Conservation (phyloP, 1,139 yeast species). For the Saccharomyces hybrid region DNA sequence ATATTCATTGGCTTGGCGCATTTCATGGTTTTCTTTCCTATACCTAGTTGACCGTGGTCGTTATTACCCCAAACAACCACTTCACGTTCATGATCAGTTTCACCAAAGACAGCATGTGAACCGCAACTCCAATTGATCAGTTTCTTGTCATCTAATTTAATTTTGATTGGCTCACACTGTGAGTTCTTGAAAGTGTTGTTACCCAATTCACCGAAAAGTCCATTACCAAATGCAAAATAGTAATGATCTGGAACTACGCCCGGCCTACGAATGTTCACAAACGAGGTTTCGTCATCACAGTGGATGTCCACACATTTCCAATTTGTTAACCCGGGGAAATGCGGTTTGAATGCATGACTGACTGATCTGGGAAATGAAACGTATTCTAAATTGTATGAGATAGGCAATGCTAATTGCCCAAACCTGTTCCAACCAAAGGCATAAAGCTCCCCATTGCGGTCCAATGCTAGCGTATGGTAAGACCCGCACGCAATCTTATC, state of each 20-base stretch:
- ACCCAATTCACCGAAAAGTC: conserved; percentile 84
- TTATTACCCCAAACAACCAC: conserved; percentile 80
- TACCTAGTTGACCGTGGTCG: conserved; percentile 75
- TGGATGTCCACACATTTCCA: conserved; percentile 42
- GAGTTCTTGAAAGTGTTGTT: conserved; percentile 69
- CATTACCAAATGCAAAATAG: conserved; percentile 70
- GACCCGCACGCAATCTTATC: conserved; percentile 63
- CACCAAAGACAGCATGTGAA: conserved; percentile 50
- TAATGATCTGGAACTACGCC: conserved; percentile 9
- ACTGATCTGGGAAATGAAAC: conserved; percentile 62
- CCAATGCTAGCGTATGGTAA: conserved; percentile 62
- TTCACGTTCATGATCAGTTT: conserved; percentile 58
- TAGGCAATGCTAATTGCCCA: conserved; percentile 79
- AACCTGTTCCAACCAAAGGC: conserved; percentile 77
- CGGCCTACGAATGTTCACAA: conserved; percentile 36
- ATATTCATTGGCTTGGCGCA: conserved; percentile 47
- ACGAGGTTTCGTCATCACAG: conserved; percentile 67
- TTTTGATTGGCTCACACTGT: conserved; percentile 54
- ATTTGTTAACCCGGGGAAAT: conserved; percentile 3
- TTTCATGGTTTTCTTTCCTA: conserved; percentile 56
- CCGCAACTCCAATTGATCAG: conserved; percentile 41
- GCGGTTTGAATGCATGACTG: conserved; percentile 2
- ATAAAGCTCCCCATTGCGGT: conserved; percentile 56
- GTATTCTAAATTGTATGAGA: conserved; percentile 55
- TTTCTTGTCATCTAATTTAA: conserved; percentile 42